Percentiles rank a stretch among this genome's conserved stretches.
phyloP scores from a whole-genome alignment of 257 asterid species.

The Scutellaria barbata region DNA sequence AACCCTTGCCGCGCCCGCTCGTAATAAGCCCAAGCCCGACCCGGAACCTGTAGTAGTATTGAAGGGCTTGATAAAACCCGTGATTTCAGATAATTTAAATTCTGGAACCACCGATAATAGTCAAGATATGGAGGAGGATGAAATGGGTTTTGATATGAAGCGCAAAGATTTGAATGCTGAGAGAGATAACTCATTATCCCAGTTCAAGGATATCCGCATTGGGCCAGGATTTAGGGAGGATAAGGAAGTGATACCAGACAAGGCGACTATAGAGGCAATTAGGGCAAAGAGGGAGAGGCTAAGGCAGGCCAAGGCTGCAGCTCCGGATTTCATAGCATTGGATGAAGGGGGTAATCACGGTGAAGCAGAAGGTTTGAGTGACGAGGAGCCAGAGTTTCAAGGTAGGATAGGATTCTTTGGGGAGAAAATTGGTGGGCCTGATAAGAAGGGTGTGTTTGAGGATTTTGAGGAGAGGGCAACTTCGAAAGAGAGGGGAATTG shows the following conservation, averaged over 20 bases:
- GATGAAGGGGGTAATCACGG: constrained; percentile 99
- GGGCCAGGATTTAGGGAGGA: constrained; percentile 49
- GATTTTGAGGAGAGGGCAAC: constrained; percentile 64
- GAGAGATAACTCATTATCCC: constrained; percentile 44
- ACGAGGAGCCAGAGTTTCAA: constrained; percentile 89
- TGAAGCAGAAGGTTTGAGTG: constrained; percentile 93
- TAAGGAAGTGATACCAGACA: constrained; percentile 65
- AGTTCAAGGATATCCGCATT: constrained; percentile 51
- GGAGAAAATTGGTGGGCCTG: constrained; percentile 56
- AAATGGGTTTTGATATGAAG: constrained; percentile 35
- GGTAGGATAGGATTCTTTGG: constrained; percentile 91
- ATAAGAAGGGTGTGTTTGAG: constrained; percentile 87
- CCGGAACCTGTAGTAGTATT: constrained; percentile 65
- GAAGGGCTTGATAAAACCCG: constrained; percentile 82
- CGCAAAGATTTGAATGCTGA: constrained; percentile 36
- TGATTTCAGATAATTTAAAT: constrained; percentile 28
- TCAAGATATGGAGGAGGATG: constrained; percentile 45
- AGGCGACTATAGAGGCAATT: constrained; percentile 73
- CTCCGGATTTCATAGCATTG: constrained; percentile 79
- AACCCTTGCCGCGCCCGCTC: constrained; percentile 69
- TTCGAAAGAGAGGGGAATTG: constrained; percentile 53
- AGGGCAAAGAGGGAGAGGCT: constrained; percentile 91
- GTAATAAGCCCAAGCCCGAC: constrained; percentile 52
- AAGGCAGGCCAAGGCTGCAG: constrained; percentile 81
- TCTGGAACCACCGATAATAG: constrained; percentile 37